Base-by-base conservation (phyloP, 1,139 yeast species). In the Sugiyamaella paludigena region DNA sequence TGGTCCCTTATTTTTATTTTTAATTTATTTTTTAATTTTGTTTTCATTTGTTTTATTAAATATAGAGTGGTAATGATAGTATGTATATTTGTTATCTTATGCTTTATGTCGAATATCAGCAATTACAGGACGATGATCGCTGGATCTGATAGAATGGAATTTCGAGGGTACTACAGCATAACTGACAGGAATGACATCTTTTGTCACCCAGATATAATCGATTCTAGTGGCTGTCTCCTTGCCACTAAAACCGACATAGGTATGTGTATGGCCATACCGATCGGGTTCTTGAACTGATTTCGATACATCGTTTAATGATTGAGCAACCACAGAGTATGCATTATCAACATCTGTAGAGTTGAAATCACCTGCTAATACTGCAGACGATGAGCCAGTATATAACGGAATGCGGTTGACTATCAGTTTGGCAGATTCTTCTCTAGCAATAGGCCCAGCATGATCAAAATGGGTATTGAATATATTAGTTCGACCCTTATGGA, bases 401-500 rank as follows among this genome's bases (percentile, higher is more conserved):
- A 69, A 66, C 37, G 67, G 61, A 66, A 76, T 72, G 50, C 69
- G 71, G 28, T 70, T 65, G 12, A 73, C 68, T 40, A 80, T 77
- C 47, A 80, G 65, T 54, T 71, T 64, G 15, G 81, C 77, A 37
- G 79, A 72, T 54, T 76, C 70, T 36, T 67, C 61, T 38, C 84
- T 63, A 1, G 84, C 81, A 5, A 53, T 55, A 1, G 56, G 66
- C 1, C 85, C 85, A 38, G 66, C 62, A 54, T 80, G 83, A 58
- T 80, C 85, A 59, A 79, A 73, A 62, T 80, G 85, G 9, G 85
- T 80, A 60, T 78, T 78, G 64, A 76, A 77, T 24, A 78, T 72
- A 52, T 78, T 78, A 31, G 63, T 49, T 36, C 39, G 43, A 19
- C 46, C 54, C 29, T 47, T 49, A 29, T 29, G 34, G n/a, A 9